A percentile compares a stretch with the other conserved stretches of the same genome.
Conservation (phyloP, 768 basidiomycete genomes). For the Stropharia rugosoannulata region DNA sequence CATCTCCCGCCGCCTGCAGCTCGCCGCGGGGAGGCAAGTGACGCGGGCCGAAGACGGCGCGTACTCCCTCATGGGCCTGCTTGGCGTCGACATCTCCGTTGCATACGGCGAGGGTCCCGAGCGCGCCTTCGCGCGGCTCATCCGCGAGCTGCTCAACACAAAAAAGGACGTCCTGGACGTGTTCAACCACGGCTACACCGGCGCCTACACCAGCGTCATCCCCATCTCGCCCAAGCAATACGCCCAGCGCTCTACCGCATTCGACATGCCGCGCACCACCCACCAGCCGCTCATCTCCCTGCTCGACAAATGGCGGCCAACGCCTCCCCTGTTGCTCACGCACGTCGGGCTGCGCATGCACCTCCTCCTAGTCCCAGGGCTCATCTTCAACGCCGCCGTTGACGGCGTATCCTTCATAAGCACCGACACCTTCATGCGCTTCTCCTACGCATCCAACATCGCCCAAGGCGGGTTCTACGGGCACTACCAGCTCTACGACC, state of each 20-base stretch:
- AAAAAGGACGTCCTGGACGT: neutral
- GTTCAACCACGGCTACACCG: neutral
- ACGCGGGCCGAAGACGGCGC: constrained; percentile 11
- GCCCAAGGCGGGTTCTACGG: too few relatives aligned
- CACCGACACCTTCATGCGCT: neutral
- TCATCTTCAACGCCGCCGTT: neutral
- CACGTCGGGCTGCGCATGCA: constrained; percentile 1
- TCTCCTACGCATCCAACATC: neutral
- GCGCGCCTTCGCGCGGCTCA: constrained; percentile 12
- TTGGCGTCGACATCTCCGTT: constrained; percentile 11
- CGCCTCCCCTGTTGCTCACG: neutral
- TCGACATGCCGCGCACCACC: neutral
- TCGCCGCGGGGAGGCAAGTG: constrained; percentile 6
- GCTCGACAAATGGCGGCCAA: neutral
- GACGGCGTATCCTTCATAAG: neutral
- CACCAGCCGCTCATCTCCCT: neutral
- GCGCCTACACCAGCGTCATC: neutral
- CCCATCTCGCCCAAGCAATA: neutral
- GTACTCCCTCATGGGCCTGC: constrained; percentile 12
- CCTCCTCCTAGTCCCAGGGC: neutral
- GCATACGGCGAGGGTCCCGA: constrained; percentile 12
- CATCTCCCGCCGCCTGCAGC: constrained; percentile 5
- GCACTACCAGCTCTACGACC: too few relatives aligned
- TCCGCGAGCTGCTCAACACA: constrained; percentile 6
- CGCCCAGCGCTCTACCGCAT: neutral